These are phyloP conservation scores for Xylariaceae sp. DNA, from an alignment of 2,329 filamentous ascomycete genomes.

Conservation along the genomic window DNA sequence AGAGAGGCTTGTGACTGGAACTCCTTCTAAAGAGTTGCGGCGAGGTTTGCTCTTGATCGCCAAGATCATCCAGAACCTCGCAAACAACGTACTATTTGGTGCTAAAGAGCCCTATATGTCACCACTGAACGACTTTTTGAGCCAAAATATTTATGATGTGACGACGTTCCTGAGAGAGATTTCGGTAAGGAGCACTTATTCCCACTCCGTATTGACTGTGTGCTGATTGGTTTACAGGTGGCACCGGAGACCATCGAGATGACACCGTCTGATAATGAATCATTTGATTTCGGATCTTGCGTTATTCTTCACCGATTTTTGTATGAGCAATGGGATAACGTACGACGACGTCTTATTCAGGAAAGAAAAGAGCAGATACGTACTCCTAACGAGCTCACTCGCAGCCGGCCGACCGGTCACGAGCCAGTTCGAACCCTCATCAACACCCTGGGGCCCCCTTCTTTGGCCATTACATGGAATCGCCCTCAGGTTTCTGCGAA, in stretches of 20 bases:
- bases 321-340: conserved; percentile 67
- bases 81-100: conserved; percentile 67
- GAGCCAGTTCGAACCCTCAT: conserved; percentile 58
- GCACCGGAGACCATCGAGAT: conserved; percentile 44
- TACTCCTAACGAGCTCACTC: conserved; percentile 48
- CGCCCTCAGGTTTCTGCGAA: conserved; percentile 60
- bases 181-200: conserved; percentile 44
- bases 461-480: conserved; percentile 65
- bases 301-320: conserved; percentile 63
- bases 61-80: conserved; percentile 66
- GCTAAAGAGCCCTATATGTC: conserved; percentile 71
- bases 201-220: not conserved
- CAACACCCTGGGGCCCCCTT: conserved; percentile 61
- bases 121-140: conserved; percentile 62
- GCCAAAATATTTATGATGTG: conserved; percentile 62
- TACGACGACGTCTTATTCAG: conserved; percentile 58
- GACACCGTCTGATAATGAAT: conserved; percentile 39
- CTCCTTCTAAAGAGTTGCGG: conserved; percentile 64
- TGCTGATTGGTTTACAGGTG: conserved; percentile 34
- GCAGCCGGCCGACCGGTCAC: conserved; percentile 51
- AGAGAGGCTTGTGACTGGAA: conserved; percentile 56
- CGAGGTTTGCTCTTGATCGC: conserved; percentile 63
- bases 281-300: conserved; percentile 66
- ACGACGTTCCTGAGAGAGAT: conserved; percentile 64
- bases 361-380: conserved; percentile 54